Conservation (phyloP, 1,284 basidiomycete species). For the Ganoderma lucidum region DNA sequence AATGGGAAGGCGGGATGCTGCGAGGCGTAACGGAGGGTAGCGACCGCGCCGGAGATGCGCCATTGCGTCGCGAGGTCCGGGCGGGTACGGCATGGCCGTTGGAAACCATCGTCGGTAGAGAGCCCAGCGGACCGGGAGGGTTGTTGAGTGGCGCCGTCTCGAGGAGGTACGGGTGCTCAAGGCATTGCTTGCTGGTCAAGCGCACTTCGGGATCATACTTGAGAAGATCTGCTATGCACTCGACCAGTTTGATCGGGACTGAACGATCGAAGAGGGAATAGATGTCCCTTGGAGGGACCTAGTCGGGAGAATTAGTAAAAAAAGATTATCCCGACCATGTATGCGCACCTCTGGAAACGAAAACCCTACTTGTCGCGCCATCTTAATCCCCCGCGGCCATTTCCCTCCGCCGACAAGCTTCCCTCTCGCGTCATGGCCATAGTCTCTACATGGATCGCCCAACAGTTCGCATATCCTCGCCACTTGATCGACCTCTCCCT, state of each 20-base stretch:
- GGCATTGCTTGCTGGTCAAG: constrained; percentile 86
- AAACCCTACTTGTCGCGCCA: constrained; percentile 91
- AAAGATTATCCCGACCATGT: constrained; percentile 21
- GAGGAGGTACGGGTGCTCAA: constrained; percentile 89
- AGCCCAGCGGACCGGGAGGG: constrained; percentile 64
- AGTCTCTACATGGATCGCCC: constrained; percentile 90
- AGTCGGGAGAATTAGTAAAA: constrained; percentile 21
- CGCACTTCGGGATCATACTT: constrained; percentile 91
- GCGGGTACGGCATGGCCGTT: constrained; percentile 42
- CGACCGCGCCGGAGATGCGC: constrained; percentile 44
- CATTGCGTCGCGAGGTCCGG: constrained; percentile 45
- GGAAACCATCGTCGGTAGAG: constrained; percentile 26
- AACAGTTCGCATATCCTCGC: constrained; percentile 89
- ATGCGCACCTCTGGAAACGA: constrained; percentile 83
- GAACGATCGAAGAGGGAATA: constrained; percentile 81
- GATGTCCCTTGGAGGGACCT: constrained; percentile 84
- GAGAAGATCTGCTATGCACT: constrained; percentile 93
- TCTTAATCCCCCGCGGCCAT: constrained; percentile 87
- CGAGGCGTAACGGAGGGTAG: constrained; percentile 62
- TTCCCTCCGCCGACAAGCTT: constrained; percentile 84
- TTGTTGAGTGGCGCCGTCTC: constrained; percentile 74
- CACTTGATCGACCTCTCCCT: constrained; percentile 94
- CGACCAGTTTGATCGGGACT: constrained; percentile 84
- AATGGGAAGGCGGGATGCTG: constrained; percentile 66
- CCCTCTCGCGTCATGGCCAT: constrained; percentile 80